These are phyloP conservation scores for Curvularia lunata DNA, from an alignment of 2,329 filamentous ascomycete genomes.

Conservation along the genomic window DNA sequence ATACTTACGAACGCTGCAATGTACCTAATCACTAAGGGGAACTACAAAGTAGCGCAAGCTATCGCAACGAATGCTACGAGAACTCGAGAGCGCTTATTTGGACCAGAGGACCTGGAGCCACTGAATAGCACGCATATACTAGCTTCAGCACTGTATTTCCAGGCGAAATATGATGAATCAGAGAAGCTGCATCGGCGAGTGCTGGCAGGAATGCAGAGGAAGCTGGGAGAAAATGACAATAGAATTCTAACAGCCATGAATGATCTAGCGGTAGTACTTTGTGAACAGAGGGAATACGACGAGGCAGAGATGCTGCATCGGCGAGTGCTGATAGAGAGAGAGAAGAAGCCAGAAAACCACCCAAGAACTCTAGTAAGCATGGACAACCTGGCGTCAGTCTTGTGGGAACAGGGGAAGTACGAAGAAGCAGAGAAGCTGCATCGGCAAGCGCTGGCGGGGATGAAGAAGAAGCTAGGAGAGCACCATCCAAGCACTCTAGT, in stretches of 20 bases:
- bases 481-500: neutral
- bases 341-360: too few relatives aligned
- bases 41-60: neutral
- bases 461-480: neutral
- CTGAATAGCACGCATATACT: neutral
- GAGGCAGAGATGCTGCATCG: too few relatives aligned
- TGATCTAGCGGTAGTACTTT: too few relatives aligned
- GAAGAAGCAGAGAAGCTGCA: neutral
- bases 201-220: neutral
- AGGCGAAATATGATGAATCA: neutral
- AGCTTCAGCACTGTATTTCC: neutral
- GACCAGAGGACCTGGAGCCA: neutral
- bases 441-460: neutral
- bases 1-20: neutral
- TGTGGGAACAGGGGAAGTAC: neutral
- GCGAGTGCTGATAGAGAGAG: too few relatives aligned
- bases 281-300: too few relatives aligned
- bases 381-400: neutral
- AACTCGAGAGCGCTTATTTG: neutral
- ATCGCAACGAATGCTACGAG: neutral
- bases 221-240: too few relatives aligned
- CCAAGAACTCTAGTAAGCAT: neutral
- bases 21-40: neutral
- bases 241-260: too few relatives aligned
- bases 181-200: neutral